Evolutionary conservation across 495 filamentous ascomycete species (phyloP), one percentile per base, ranked within the genome.

Genomic region (Platismatia glauca): DNA sequence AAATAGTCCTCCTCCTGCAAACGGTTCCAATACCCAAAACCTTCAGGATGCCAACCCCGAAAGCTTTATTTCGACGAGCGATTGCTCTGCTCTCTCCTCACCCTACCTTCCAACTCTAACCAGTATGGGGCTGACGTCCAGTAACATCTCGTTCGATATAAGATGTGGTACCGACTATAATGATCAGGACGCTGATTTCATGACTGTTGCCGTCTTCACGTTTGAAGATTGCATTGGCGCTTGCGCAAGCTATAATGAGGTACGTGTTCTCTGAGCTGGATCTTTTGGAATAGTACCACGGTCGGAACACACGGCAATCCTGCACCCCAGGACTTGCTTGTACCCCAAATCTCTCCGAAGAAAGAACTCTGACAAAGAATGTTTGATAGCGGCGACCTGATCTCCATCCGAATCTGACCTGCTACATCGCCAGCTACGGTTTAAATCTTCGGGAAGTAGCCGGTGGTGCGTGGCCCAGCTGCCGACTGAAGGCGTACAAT

Each of bases 71-170:
- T 5, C 41, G 4, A n/a, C 43, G 11, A 46, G n/a, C 11, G 43
- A 46, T 8, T 46, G 43, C 22, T 7, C 0, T 5, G 11, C 7
- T 8, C 43, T 46, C 6, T 7, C 7, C n/a, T 46, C 43, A 9
- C 43, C 20, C 3, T 46, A 46, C 9, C 22, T 3, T 7, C 43
- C 43, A 2, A 0, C 22, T 1, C 1, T 8, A 2, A 46, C 7
- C 0, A 24, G 2, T 8, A 7, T 24, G 7, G 2, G 3, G 9
- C 5, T 3, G n/a, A 24, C n/a, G 2, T 0, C 20, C 1, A 12
- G 9, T n/a, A 24, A 9, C n/a, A 46, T 11, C 4, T 46, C 43
- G 8, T 46, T 22, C 43, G 11, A 46, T 9, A 24, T 46, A 3
- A 7, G 24, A 3, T 46, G 43, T n/a, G n/a, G n/a, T 46, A 46